Conservation (phyloP, 2,329 filamentous ascomycete species). For the Alternaria sp. region DNA sequence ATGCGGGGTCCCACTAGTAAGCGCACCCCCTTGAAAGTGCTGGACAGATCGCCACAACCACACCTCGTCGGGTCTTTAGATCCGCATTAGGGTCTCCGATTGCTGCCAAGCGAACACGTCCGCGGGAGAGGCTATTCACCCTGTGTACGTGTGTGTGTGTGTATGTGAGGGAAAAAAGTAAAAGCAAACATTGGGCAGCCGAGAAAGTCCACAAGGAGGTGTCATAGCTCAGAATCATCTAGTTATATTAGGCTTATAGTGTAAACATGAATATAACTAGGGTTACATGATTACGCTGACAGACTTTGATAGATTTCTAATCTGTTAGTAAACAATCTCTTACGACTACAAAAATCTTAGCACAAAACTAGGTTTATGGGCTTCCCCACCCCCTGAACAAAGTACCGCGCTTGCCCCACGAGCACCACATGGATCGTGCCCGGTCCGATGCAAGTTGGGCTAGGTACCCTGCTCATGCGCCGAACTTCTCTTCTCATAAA, state of each 20-base stretch:
- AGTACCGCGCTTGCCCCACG: slow-evolving; percentile 8
- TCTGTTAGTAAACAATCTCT: slow-evolving; percentile 1
- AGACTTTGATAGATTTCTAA: background rate
- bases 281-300: background rate
- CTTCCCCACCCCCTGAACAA: slow-evolving; percentile 3
- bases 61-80: slow-evolving; percentile 9
- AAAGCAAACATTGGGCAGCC: background rate
- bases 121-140: background rate
- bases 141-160: background rate
- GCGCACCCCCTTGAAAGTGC: slow-evolving; percentile 1
- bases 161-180: background rate
- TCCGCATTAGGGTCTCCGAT: background rate
- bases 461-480: background rate
- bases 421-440: slow-evolving; percentile 8
- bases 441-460: background rate
- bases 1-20: slow-evolving; percentile 10
- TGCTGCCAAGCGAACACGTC: slow-evolving; percentile 3
- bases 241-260: background rate
- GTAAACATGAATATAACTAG: background rate
- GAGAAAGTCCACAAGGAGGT: background rate
- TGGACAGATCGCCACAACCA: slow-evolving; percentile 3
- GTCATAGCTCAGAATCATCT: background rate
- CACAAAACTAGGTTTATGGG: slow-evolving; percentile 3
- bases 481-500: background rate
- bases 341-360: slow-evolving; percentile 1